phyloP scores from a whole-genome alignment of 2,329 filamentous ascomycete genomes.

The Mycosphaerella sp. region DNA sequence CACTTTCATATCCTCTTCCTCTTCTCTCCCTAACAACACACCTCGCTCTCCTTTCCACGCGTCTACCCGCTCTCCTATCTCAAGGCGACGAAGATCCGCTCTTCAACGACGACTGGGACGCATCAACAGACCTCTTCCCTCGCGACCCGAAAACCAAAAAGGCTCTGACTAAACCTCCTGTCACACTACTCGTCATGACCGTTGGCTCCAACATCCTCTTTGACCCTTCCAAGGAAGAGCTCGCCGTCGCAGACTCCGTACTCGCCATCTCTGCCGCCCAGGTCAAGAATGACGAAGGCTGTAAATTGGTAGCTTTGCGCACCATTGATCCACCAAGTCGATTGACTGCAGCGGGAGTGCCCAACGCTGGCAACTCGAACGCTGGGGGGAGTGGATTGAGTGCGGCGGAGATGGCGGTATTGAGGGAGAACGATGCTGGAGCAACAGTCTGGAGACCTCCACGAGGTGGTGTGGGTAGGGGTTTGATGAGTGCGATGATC shows the following conservation, averaged over 20 bases:
- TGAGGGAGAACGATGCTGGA: slow-evolving; percentile 46
- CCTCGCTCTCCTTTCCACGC: slow-evolving; percentile 81
- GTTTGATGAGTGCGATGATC: slow-evolving; percentile 65
- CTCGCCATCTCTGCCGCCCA: slow-evolving; percentile 71
- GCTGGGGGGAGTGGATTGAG: slow-evolving; percentile 36
- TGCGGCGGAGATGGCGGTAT: slow-evolving; percentile 37
- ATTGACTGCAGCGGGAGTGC: slow-evolving; percentile 44
- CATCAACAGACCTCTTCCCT: slow-evolving; percentile 69
- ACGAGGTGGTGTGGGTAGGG: slow-evolving; percentile 72
- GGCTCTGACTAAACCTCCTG: slow-evolving; percentile 58
- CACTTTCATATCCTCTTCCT: slow-evolving; percentile 85
- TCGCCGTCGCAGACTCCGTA: slow-evolving; percentile 84
- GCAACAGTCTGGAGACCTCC: slow-evolving; percentile 74
- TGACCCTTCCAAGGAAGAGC: slow-evolving; percentile 83
- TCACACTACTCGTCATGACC: slow-evolving; percentile 84
- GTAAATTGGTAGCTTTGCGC: slow-evolving; percentile 39
- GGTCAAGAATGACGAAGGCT: slow-evolving; percentile 14
- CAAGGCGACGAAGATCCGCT: slow-evolving; percentile 92
- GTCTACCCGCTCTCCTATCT: slow-evolving; percentile 76
- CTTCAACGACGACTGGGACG: slow-evolving; percentile 97
- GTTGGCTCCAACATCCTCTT: slow-evolving; percentile 87
- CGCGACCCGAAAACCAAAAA: slow-evolving; percentile 25
- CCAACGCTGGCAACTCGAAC: slow-evolving; percentile 42
- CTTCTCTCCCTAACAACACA: slow-evolving; percentile 89
- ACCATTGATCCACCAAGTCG: slow-evolving; percentile 47